Evolutionary conservation across 2,329 filamentous ascomycete genomes (phyloP), one percentile per base, ranked within the genome.

Genomic region (Fusarium cicatricum): DNA sequence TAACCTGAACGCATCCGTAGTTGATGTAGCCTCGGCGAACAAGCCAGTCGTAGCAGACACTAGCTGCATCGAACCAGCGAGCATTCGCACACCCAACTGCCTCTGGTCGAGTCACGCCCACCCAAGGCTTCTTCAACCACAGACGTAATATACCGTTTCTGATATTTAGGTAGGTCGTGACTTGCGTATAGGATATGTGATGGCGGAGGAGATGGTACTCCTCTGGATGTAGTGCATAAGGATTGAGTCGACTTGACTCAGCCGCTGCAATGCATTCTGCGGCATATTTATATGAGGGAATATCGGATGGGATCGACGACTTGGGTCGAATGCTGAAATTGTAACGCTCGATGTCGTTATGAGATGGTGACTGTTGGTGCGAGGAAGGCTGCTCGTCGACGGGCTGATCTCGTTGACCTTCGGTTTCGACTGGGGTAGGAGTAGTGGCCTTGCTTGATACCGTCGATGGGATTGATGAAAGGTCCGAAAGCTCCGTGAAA

Each of bases 111-210:
- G 89, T 90, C 11, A 99, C 90, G 58, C 87, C 86, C 36, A 92
- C 85, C 71, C 93, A 86, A 8, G 95, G 92, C 70, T 96, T 96
- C 65, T 89, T 85, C 31, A 90, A 84, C 95, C 95, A 99, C 34
- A 98, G 77, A 50, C 95, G 85, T 47, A 99, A 79, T 55, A 99
- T 97, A 14, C 92, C 91, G 73, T 99, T 99, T 66, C 95, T 86
- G 59, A 99, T 95, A 72, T 98, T 98, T 48, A 99, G 80, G 75
- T 99, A 99, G 11, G 92, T 91, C 3, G 94, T 97, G 64, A 97
- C 92, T 75, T 99, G 95, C 28, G 89, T 83, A 68, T 91, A 88
- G 70, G 90, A 96, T 65, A 99, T 86, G 67, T 96, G 88, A 58
- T 90, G 83, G 58, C 91, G 86, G 34, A 99, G 78, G 55, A 97